Evolutionary conservation across 2,329 filamentous ascomycete species (phyloP).

Genomic region (Phaeophleospora eucalypticola): DNA sequence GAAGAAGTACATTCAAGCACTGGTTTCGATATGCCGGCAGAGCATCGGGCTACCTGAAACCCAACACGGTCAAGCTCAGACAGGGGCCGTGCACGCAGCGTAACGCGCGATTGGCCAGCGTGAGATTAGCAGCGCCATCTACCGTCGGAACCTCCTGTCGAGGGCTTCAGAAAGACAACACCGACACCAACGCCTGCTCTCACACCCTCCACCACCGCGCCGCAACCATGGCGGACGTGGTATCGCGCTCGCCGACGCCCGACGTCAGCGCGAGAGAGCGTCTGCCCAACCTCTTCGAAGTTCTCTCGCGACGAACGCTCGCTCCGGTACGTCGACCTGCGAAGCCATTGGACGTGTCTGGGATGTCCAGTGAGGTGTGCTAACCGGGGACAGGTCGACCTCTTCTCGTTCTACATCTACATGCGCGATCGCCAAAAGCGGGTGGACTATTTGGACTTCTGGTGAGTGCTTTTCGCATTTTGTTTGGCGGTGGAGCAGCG

Average conservation of each 20-base stretch:
- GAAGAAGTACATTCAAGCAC: no score
- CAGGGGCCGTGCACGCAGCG: no score
- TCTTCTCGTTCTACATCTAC: constrained; percentile 99
- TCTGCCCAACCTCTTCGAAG: constrained; percentile 91
- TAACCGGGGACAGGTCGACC: constrained; percentile 58
- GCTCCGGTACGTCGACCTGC: constrained; percentile 54
- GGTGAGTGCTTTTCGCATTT: constrained; percentile 56
- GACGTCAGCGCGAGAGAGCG: constrained; percentile 60
- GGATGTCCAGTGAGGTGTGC: background rate
- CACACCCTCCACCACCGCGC: constrained; percentile 1
- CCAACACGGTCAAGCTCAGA: no score
- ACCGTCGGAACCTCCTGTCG: background rate
- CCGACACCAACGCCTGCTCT: constrained; percentile 1
- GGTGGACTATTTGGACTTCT: constrained; percentile 97
- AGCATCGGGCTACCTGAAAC: no score
- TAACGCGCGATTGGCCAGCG: no score
- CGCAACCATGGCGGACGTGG: constrained; percentile 19
- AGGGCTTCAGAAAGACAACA: background rate
- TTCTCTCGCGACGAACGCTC: constrained; percentile 87
- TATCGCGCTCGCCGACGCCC: constrained; percentile 29
- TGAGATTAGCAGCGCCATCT: no score
- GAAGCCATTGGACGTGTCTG: constrained; percentile 4
- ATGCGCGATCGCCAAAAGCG: constrained; percentile 98
- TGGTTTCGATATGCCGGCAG: no score
- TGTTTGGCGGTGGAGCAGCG: constrained; percentile 1